Evolutionary conservation across 73 alveolate genomes (phyloP), one percentile per base, ranked within the genome.

Genomic region (Tetrahymena elliotti): DNA sequence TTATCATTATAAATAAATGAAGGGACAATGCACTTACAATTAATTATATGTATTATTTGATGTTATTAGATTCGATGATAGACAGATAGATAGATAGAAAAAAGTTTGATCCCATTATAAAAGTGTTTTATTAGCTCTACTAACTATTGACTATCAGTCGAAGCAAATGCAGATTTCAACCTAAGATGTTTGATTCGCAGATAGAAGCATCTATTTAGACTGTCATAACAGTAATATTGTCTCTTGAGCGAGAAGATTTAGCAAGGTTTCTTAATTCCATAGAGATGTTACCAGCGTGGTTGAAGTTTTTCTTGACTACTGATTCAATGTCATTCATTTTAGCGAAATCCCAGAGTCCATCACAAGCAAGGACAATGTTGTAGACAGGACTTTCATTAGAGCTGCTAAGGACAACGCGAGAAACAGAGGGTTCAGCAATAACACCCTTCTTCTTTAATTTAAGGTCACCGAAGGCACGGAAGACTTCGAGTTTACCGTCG

Each of bases 401-500:
- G 88, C 38, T 24, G 20, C 18, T 68, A 31, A 68, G 88, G 88
- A 68, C 88, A 68, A 68, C 88, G 6, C 88, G 88, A 0, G 88
- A 68, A 31, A 68, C 88, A 68, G 88, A 68, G 33, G 99, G 99
- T 83, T 95, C 97, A 84, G 96, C 96, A 54, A 96, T 95, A 0
- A 97, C 99, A 35, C 99, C 99, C 11, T 53, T 96, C 68, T 94
- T 97, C 94, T 98, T 99, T 83, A 98, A 96, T 33, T 97, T 96
- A 83, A 98, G 98, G 97, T 99, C 99, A 68, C 99, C 99, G 83
- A 99, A 97, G 34, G 99, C 99, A 94, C 99, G 95, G 16, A 99
- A 98, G 16, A 99, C 95, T 94, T 99, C 99, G 35, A 99, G 95
- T 47, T 97, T 92, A 18, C 99, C 99, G 82, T 97, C 98, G 31